Base-by-base conservation (phyloP, 495 filamentous ascomycete genomes). In the Gamarada debralockiae region DNA sequence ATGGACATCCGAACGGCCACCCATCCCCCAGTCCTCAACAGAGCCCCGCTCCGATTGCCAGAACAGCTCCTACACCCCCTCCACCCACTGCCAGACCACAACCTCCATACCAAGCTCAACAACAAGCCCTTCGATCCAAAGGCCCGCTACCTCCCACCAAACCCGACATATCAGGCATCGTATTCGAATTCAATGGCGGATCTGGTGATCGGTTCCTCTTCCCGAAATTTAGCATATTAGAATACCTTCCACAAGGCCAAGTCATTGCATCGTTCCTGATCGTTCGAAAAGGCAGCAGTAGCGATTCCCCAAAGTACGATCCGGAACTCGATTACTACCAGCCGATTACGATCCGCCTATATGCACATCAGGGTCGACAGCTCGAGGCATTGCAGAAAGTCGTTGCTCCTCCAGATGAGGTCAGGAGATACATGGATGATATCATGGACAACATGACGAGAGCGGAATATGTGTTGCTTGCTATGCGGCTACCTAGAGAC, bases 121-220 rank as follows among this genome's bases (percentile, higher is more conserved):
- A 29, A 41, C 70, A 70, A 59, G 69, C 67, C 15, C 67, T 77
- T 6, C 73, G 72, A 17, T 78, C 77, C 23, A 82, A 74, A 53
- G 78, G 77, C 5, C 79, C 77, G 0, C 67, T 72, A n/a, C 68
- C 70, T 4, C 65, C 69, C 8, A 60, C 65, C 24, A 80, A 83
- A 48, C 71, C 83, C 6, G 81, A 87, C 58, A 83, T 85, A 62
- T 79, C 81, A 33, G 80, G 86, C 14, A 74, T 96, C 2, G 82
- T 92, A 9, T 87, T 98, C 48, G 92, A 96, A 63, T 95, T 96
- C 59, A 76, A 81, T 2, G 83, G 84, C 44, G 81, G 85, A 25
- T 85, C 81, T 8, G 90, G 90, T 9, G 93, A 97, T 63, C 83
- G 92, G 17, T 97, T 90, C 63, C 66, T 92, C 17, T 93, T 98